Conservation (phyloP, 1,139 yeast species). For the Hyphopichia khmerensis region DNA sequence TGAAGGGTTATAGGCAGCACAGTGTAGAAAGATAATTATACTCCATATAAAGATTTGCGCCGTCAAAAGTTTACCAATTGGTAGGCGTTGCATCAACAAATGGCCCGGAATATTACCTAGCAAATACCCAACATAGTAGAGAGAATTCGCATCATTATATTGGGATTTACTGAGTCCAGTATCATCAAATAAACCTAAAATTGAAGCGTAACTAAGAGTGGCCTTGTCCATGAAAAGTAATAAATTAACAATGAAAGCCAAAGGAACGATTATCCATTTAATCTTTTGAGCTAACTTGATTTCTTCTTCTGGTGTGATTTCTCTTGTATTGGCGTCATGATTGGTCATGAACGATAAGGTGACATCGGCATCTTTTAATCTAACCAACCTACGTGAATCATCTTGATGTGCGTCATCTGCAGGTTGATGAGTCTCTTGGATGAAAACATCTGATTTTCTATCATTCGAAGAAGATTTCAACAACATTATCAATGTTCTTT, state of each 20-base stretch:
- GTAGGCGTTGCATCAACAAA: conserved; percentile 28
- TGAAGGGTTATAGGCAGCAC: conserved; percentile 32
- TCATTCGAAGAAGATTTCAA: neutral
- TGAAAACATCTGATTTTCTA: neutral
- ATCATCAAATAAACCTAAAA: conserved; percentile 38
- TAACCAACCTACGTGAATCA: neutral
- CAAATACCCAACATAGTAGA: conserved; percentile 34
- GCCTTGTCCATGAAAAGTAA: conserved; percentile 43
- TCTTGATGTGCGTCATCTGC: neutral
- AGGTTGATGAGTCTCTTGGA: neutral
- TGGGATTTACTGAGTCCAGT: conserved; percentile 28
- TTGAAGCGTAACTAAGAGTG: conserved; percentile 37
- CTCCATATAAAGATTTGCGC: conserved; percentile 29
- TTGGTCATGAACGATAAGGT: conserved; percentile 29
- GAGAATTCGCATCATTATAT: conserved; percentile 32
- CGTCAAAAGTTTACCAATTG: conserved; percentile 28
- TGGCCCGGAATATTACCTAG: conserved; percentile 31
- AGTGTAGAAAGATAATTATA: conserved; percentile 24
- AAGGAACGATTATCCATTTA: conserved; percentile 24
- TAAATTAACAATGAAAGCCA: conserved; percentile 28
- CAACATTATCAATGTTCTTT: no score
- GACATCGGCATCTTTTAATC: conserved; percentile 22
- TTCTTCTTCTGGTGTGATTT: conserved; percentile 30
- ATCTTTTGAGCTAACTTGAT: conserved; percentile 27
- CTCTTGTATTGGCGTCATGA: conserved; percentile 22